Base-by-base conservation (phyloP, 116 monocot species). In the Iris pallida region DNA sequence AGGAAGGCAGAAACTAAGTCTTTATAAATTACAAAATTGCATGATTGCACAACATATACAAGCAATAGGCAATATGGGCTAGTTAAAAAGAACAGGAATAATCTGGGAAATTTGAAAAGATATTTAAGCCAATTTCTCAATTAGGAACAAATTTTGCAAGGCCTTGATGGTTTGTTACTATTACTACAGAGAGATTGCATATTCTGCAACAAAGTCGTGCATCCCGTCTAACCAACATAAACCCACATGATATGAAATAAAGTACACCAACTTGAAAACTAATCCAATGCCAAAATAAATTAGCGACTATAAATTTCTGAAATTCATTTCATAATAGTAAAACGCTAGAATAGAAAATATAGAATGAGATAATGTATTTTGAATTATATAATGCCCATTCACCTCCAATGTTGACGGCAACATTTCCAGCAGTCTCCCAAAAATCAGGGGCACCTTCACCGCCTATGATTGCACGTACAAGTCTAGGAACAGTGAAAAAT, bases 341-440 rank as follows among this genome's bases (percentile, higher is more conserved):
- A 57, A 57, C 20, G 2, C 13, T 8, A 4, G 62, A 43, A 62
- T 45, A 8, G 6, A 62, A 45, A 16, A 16, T 44, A 7, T 62
- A 45, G 30, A 13, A 51, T 16, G 42, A 17, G 1, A 59, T 42
- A 42, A 59, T 41, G 18, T 47, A 64, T 64, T 64, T 19, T 9
- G 30, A 64, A 64, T 7, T 43, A 13, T 2, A 51, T 20, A 62
- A 45, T 62, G 60, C 30, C 59, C 60, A 45, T 81, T 78, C 83
- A 97, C 97, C 97, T 87, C 85, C 97, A 85, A 97, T 73, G 45
- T 97, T 97, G 74, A 97, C 81, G 47, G 81, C 92, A 63, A 75
- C 87, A 90, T 97, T 97, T 42, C 76, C 74, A 65, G 79, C 73
- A 70, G 93, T 97, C 53, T 87, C 85, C 83, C 61, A 79, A 14